Evolutionary conservation across 208 protist species (phyloP).

Genomic region (Wallacemonas rigidus): DNA sequence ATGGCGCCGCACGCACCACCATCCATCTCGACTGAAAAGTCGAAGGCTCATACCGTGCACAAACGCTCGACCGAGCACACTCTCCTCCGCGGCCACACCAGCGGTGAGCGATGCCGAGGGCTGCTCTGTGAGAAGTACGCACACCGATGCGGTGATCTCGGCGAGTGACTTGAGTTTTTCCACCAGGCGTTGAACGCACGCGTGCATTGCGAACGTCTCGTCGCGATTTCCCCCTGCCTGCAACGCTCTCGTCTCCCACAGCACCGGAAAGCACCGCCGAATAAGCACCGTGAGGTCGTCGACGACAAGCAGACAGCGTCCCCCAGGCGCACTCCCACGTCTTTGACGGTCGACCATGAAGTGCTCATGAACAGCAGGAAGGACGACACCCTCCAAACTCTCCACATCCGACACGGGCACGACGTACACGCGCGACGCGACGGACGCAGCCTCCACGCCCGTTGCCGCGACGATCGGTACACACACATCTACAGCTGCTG

Average conservation of each 20-base stretch:
- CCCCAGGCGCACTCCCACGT: not conserved
- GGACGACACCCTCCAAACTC: not conserved
- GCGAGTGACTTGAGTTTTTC: constrained; percentile 60
- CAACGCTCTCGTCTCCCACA: constrained; percentile 16
- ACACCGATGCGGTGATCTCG: constrained; percentile 35
- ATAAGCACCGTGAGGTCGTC: constrained; percentile 58
- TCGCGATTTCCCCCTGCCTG: not conserved
- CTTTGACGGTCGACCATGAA: not conserved
- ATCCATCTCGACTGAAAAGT: constrained; percentile 29
- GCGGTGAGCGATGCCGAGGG: constrained; percentile 14
- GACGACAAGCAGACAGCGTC: constrained; percentile 52
- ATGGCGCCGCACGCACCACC: constrained; percentile 13
- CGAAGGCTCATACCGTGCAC: constrained; percentile 76
- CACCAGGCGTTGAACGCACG: constrained; percentile 48
- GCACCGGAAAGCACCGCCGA: constrained; percentile 38
- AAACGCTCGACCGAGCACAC: constrained; percentile 59
- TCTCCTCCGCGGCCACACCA: constrained; percentile 14
- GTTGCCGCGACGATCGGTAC: not conserved
- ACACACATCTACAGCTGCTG: not conserved
- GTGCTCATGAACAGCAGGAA: not conserved
- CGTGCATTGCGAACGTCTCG: constrained; percentile 22
- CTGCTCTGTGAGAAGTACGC: constrained; percentile 41
- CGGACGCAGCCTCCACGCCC: not conserved
- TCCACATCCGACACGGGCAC: not conserved
- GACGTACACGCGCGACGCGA: not conserved